These are phyloP conservation scores for Mikania micrantha DNA, from an alignment of 129 eudicot genomes.

Conservation along the genomic window DNA sequence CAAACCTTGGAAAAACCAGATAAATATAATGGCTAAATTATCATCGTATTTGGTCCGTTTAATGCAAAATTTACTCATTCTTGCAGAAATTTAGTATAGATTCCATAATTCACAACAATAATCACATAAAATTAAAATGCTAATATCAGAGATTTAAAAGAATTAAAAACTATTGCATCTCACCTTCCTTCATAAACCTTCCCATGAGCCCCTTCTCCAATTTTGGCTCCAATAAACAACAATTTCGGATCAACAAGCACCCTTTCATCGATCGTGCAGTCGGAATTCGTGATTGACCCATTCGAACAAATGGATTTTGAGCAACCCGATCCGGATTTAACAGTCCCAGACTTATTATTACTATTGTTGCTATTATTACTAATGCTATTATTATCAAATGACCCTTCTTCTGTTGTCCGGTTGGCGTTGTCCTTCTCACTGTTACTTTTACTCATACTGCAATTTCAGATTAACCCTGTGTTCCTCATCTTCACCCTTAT, in stretches of 20 bases:
- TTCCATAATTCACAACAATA: not conserved
- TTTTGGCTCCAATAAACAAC: slow-evolving; percentile 72
- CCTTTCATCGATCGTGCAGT: slow-evolving; percentile 59
- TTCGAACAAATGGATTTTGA: slow-evolving; percentile 38
- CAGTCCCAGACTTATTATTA: slow-evolving; percentile 21
- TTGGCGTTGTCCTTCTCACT: slow-evolving; percentile 41
- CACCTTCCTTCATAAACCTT: slow-evolving; percentile 95
- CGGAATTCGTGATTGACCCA: slow-evolving; percentile 43
- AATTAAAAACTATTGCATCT: slow-evolving; percentile 14
- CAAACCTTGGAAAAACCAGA: not conserved
- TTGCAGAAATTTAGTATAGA: not conserved
- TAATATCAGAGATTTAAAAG: not conserved
- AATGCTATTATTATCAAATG: slow-evolving; percentile 6
- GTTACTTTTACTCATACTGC: slow-evolving; percentile 65
- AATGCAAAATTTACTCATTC: not conserved
- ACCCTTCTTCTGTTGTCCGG: slow-evolving; percentile 36
- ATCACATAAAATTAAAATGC: slow-evolving; percentile 5
- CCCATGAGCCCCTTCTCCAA: slow-evolving; percentile 96
- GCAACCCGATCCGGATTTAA: slow-evolving; percentile 39
- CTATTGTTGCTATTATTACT: slow-evolving; percentile 16
- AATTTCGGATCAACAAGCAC: slow-evolving; percentile 77
- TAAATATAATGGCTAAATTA: not conserved
- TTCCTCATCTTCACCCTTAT: slow-evolving; percentile 50
- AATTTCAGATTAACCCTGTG: slow-evolving; percentile 45
- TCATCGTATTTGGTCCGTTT: not conserved